These are phyloP conservation scores for Leptographium radiaticola DNA, from an alignment of 2,329 filamentous ascomycete species.

Conservation along the genomic window DNA sequence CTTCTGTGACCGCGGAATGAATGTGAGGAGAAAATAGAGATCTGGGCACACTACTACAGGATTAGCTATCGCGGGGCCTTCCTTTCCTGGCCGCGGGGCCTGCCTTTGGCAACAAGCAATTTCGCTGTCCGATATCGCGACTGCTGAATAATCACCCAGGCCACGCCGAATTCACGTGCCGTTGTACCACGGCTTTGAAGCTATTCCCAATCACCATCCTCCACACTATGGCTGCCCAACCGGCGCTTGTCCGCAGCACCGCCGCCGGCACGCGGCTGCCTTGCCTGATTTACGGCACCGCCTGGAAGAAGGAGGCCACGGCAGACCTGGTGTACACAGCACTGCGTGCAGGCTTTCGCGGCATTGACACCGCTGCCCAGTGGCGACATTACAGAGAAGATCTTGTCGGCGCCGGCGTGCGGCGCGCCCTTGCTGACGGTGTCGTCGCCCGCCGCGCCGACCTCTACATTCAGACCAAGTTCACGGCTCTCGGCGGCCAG, in stretches of 20 bases:
- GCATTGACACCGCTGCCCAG: constrained; percentile 66
- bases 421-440: constrained; percentile 44
- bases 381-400: constrained; percentile 66
- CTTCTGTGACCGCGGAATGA: no score
- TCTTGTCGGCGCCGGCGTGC: constrained; percentile 54
- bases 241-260: constrained; percentile 7
- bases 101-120: no score
- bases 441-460: constrained; percentile 37
- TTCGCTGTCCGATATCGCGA: no score
- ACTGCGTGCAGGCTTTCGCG: constrained; percentile 55
- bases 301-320: constrained; percentile 68
- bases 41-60: no score
- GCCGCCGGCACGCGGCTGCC: constrained; percentile 27
- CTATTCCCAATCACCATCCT: no score
- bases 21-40: no score
- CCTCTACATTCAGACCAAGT: constrained; percentile 75
- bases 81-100: no score
- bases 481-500: constrained; percentile 52
- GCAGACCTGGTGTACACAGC: constrained; percentile 55
- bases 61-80: no score
- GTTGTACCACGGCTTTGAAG: no score
- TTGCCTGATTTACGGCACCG: constrained; percentile 61
- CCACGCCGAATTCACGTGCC: no score
- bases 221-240: neutral
- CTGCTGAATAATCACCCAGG: no score